Evolutionary conservation across 2,329 filamentous ascomycete genomes (phyloP), one percentile per base, ranked within the genome.

Genomic region (Apiospora kogelbergensis): DNA sequence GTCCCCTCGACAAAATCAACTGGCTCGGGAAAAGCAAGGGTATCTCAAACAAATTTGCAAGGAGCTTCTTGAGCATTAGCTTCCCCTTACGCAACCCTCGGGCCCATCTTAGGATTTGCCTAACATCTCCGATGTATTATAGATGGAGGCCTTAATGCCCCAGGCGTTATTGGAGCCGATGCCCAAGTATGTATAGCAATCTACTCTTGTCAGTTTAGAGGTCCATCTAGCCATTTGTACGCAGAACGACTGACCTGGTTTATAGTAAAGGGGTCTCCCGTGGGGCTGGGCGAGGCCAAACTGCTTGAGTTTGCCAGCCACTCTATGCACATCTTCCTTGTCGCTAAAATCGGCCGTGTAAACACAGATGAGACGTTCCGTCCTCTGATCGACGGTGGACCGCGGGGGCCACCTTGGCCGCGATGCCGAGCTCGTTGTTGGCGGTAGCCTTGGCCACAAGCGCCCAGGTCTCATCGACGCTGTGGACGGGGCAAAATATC

Each of bases 331-430:
- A 76, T 97, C 93, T 4, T 84, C 81, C 66, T 81, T 84, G 76
- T 97, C 89, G 37, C 82, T 82, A 76, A 94, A 96, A 77, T 97
- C 89, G 53, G 83, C 82, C 6, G 93, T 97, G 78, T 97, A 97
- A 9, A 97, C 83, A 72, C 92, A 95, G 33, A 97, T 89, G 53
- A 96, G 80, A 24, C 89, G 84, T 24, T 81, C 79, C 57, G 79
- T 83, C 30, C 80, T 75, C 6, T 80, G 76, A n/a, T 81, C 79
- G 0, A 79, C 78, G 6, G 80, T 81, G 11, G 85, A 78, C 63
- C 83, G 81, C 1, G 91, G 88, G 88, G 0, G 90, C 88, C 15
- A 95, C 91, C 80, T 96, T 97, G 11, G 93, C 91, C 1, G 83
- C 85, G 46, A 89, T 86, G 0, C 94, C 94, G 2, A 97, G 85